phyloP scores from a whole-genome alignment of 768 basidiomycete species.

The Lactarius sanguifluus region DNA sequence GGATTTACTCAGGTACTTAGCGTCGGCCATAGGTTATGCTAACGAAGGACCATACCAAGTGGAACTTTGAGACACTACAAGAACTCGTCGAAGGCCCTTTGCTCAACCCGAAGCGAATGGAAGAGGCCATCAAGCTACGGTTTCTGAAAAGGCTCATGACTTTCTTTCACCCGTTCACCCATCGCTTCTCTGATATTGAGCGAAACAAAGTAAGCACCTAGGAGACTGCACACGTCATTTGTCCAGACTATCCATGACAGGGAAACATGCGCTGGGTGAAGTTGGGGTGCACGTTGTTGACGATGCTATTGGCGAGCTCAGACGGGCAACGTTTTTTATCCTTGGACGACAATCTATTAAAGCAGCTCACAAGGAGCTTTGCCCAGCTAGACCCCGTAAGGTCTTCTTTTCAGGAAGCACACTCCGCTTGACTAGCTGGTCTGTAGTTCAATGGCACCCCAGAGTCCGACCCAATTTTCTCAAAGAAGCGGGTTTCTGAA shows the following conservation, averaged over 20 bases:
- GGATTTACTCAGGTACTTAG: not conserved
- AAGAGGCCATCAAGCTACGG: conserved; percentile 90
- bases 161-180: conserved; percentile 90
- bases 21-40: conserved; percentile 64
- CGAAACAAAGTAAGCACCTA: conserved; percentile 53
- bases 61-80: conserved; percentile 88
- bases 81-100: conserved; percentile 92
- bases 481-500: conserved; percentile 74
- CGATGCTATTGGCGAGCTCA: conserved; percentile 75
- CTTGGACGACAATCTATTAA: conserved; percentile 80
- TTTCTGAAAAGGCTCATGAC: conserved; percentile 89
- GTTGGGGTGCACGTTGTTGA: conserved; percentile 78
- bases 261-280: conserved; percentile 80
- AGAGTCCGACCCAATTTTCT: conserved; percentile 79
- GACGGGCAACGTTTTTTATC: conserved; percentile 83
- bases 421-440: not conserved
- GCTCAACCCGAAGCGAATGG: conserved; percentile 85
- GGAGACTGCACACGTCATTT: not conserved
- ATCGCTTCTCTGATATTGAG: conserved; percentile 82
- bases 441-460: conserved; percentile 68
- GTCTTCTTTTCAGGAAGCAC: conserved; percentile 32
- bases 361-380: conserved; percentile 83
- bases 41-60: conserved; percentile 85
- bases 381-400: conserved; percentile 87
- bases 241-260: conserved; percentile 40